Base-by-base conservation (phyloP, 1,284 basidiomycete genomes). In the Irpex sp. region DNA sequence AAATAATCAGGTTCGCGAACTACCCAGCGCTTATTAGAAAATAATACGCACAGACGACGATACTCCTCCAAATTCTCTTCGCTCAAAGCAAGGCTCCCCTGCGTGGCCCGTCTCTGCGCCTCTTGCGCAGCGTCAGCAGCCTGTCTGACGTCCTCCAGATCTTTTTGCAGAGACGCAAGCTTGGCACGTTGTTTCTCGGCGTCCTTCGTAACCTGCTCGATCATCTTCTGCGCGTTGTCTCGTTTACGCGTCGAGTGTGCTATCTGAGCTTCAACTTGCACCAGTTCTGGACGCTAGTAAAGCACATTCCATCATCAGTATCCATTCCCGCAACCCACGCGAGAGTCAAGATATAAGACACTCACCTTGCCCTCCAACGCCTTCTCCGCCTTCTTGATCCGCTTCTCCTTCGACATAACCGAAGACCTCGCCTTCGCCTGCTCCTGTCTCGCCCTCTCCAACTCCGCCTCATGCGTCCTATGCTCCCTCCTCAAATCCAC, bases 41-140 rank as follows among this genome's bases (percentile, higher is more conserved):
- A 15, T 5, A 60, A 46, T n/a, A 72, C 90, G 69, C 66, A 95
- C 92, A 97, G 78, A 71, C 83, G 78, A 46, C 91, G 90, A 75
- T 99, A 99, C 71, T 97, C 92, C 56, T 90, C 88, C 8, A 98
- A 78, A 69, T 90, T 93, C 61, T 92, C 90, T 70, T 93, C 89
- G 63, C 86, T 92, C 3, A 99, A 79, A 0, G 90, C 88, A 51
- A 93, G 78, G 55, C 93, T 95, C 55, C 87, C 79, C 67, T 89
- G 84, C 13, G 91, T 89, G 2, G 88, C 84, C 68, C 82, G 86
- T 61, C 91, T 81, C 70, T 94, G 92, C 47, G 88, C 87, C 77
- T 94, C 92, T 80, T 89, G 85, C 15, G 94, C 94, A 57, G 83
- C 85, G 67, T 92, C 83, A 39, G 94, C 92, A 11, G 88, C 87